Conservation (phyloP, 176 grass and related monocot species). For the Alopecurus myosuroides region DNA sequence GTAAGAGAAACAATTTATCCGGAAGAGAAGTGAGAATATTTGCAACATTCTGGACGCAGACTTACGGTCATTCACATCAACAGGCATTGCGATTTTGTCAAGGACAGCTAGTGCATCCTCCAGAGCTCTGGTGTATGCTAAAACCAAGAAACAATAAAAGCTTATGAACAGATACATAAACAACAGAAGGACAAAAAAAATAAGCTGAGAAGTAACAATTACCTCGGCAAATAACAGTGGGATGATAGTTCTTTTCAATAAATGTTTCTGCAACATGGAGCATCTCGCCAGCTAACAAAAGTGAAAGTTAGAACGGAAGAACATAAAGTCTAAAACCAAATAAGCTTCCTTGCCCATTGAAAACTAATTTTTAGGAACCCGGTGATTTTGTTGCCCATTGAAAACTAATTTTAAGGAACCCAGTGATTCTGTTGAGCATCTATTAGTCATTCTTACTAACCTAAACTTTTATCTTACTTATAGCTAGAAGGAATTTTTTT, state of each 20-base stretch:
- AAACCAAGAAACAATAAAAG: constrained; percentile 4
- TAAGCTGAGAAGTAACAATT: not conserved
- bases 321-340: not conserved
- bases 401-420: not conserved
- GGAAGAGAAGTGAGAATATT: not conserved
- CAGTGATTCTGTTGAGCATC: not conserved
- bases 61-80: constrained; percentile 95
- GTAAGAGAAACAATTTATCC: not conserved
- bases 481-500: not conserved
- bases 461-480: not conserved
- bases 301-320: not conserved
- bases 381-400: not conserved
- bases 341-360: not conserved
- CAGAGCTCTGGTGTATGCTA: constrained; percentile 79
- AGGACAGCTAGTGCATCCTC: constrained; percentile 69
- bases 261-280: constrained; percentile 92
- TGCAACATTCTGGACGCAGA: constrained; percentile 31
- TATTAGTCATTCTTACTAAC: constrained; percentile 9
- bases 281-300: constrained; percentile 93
- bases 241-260: constrained; percentile 91
- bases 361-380: not conserved
- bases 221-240: constrained; percentile 96
- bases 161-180: constrained; percentile 14
- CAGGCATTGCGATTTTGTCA: constrained; percentile 91
- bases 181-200: not conserved